These are phyloP conservation scores for Botryotinia calthae DNA, from an alignment of 2,329 filamentous ascomycete species.

Conservation along the genomic window DNA sequence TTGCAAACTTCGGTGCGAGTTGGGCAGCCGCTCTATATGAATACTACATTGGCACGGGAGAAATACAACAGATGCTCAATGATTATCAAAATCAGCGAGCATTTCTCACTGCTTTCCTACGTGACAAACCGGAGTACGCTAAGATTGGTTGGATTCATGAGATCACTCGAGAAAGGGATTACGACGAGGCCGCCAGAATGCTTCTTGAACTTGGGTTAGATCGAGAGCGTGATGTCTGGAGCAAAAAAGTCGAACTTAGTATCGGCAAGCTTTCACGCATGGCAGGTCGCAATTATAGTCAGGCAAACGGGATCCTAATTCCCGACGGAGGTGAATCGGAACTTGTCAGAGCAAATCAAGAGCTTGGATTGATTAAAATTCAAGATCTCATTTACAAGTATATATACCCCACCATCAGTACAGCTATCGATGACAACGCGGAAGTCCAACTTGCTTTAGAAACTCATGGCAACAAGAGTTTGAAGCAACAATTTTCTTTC, in stretches of 20 bases:
- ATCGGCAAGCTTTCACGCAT: slow-evolving; percentile 79
- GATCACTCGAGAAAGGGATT: slow-evolving; percentile 71
- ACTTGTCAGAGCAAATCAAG: slow-evolving; percentile 30
- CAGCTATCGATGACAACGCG: slow-evolving; percentile 75
- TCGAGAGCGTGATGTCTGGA: slow-evolving; percentile 80
- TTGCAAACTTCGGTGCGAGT: slow-evolving; percentile 48
- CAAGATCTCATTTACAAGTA: slow-evolving; percentile 76
- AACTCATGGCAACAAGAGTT: slow-evolving; percentile 47
- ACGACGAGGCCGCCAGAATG: slow-evolving; percentile 67
- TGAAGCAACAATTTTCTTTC: slow-evolving; percentile 63
- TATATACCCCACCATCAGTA: slow-evolving; percentile 63
- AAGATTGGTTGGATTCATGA: slow-evolving; percentile 96
- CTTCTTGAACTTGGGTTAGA: slow-evolving; percentile 67
- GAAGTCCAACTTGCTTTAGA: slow-evolving; percentile 76
- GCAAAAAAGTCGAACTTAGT: slow-evolving; percentile 88
- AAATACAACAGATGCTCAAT: slow-evolving; percentile 66
- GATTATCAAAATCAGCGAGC: slow-evolving; percentile 65
- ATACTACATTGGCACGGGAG: slow-evolving; percentile 66
- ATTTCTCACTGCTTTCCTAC: slow-evolving; percentile 77
- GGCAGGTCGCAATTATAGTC: slow-evolving; percentile 52
- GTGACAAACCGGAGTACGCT: slow-evolving; percentile 66
- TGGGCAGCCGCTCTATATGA: slow-evolving; percentile 75
- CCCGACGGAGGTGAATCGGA: slow-evolving; percentile 41
- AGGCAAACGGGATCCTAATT: slow-evolving; percentile 39
- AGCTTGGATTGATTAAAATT: slow-evolving; percentile 56